phyloP scores from a whole-genome alignment of 805 yeast genomes.

The Wickerhamiella slavikovae region DNA sequence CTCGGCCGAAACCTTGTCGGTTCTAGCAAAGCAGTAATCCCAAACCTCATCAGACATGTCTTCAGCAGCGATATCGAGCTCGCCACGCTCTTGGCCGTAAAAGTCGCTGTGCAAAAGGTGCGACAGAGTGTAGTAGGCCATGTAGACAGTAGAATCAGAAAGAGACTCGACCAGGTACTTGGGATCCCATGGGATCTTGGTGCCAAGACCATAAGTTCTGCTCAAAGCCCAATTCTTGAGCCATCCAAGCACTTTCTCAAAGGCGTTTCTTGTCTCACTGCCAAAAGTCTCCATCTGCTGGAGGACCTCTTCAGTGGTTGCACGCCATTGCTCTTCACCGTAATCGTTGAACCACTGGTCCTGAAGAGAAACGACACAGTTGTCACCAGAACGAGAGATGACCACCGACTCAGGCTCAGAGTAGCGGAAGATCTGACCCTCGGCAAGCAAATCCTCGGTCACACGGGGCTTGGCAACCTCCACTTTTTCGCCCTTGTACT shows the following conservation, averaged over 20 bases:
- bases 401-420: constrained; percentile 86
- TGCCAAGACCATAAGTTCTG: constrained; percentile 89
- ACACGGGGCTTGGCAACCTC: constrained; percentile 80
- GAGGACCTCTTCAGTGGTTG: constrained; percentile 60
- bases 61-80: constrained; percentile 52
- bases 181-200: constrained; percentile 92
- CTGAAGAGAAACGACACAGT: constrained; percentile 87
- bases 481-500: constrained; percentile 73
- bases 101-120: constrained; percentile 74
- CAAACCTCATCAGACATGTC: constrained; percentile 85
- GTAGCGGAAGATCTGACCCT: constrained; percentile 71
- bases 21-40: constrained; percentile 69
- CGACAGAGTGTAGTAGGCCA: constrained; percentile 79
- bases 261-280: constrained; percentile 72
- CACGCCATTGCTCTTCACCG: constrained; percentile 85
- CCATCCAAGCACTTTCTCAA: constrained; percentile 90
- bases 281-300: constrained; percentile 56
- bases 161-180: constrained; percentile 82
- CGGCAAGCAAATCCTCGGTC: constrained; percentile 56
- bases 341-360: constrained; percentile 98
- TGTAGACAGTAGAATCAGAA: constrained; percentile 90
- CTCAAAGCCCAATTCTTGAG: constrained; percentile 96
- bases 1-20: constrained; percentile 31
- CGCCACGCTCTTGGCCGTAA: constrained; percentile 60
- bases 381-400: constrained; percentile 89